phyloP scores from a whole-genome alignment of 768 basidiomycete species.

The Phaffia tasmanica region DNA sequence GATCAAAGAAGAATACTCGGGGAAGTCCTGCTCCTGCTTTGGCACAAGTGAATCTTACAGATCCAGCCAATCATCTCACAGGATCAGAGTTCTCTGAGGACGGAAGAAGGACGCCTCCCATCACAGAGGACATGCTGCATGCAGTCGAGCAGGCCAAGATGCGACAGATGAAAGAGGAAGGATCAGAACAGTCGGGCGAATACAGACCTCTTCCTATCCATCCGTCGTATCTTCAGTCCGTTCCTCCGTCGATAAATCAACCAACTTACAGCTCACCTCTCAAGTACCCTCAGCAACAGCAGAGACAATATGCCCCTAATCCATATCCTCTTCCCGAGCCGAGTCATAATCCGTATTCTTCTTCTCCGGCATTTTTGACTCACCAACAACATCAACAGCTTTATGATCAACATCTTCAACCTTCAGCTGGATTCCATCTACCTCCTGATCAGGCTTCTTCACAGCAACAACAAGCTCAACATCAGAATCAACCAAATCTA shows the following conservation, averaged over 20 bases:
- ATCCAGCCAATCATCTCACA: neutral
- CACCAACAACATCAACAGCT: constrained; percentile 6
- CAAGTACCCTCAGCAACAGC: constrained; percentile 17
- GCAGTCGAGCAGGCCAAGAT: neutral
- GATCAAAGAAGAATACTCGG: neutral
- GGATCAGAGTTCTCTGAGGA: neutral
- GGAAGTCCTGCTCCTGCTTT: neutral
- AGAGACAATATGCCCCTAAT: constrained; percentile 5
- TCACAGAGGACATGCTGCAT: constrained; percentile 5
- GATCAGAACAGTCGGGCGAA: neutral
- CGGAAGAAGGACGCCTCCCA: neutral
- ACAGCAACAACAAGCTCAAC: constrained; percentile 18
- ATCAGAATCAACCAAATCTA: constrained; percentile 11
- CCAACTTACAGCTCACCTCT: neutral
- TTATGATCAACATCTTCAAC: neutral
- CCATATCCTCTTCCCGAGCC: neutral
- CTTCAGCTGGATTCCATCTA: neutral
- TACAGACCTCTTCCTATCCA: neutral
- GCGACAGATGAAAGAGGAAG: neutral
- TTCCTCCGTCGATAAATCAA: neutral
- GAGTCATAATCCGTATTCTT: neutral
- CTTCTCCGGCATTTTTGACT: neutral
- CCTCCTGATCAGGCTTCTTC: neutral
- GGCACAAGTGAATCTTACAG: neutral
- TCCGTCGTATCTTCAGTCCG: constrained; percentile 1